phyloP scores from a whole-genome alignment of 768 basidiomycete species.

The Crepidotus variabilis region DNA sequence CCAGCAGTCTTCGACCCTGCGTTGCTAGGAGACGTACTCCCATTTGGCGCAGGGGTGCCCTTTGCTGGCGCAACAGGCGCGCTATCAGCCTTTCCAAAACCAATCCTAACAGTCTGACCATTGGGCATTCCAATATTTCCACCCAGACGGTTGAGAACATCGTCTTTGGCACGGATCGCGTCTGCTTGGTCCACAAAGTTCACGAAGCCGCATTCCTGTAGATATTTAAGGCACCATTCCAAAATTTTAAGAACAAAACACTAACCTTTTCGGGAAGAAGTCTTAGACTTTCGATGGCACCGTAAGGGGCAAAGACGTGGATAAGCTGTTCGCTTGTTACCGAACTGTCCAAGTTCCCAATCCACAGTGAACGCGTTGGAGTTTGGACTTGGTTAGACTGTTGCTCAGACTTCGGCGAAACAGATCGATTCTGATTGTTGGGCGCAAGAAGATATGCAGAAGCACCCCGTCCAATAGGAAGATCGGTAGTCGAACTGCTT shows the following conservation, averaged over 20 bases:
- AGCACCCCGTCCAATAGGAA: slow-evolving; percentile 45
- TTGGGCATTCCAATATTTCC: slow-evolving; percentile 94
- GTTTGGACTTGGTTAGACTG: slow-evolving; percentile 78
- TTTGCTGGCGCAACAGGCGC: slow-evolving; percentile 90
- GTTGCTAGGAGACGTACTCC: slow-evolving; percentile 59
- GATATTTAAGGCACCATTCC: slow-evolving; percentile 3
- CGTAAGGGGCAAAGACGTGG: slow-evolving; percentile 93
- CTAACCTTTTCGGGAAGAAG: slow-evolving; percentile 94
- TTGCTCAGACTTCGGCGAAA: slow-evolving; percentile 78
- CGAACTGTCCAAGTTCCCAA: slow-evolving; percentile 94
- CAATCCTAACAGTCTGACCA: slow-evolving; percentile 94
- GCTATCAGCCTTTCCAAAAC: slow-evolving; percentile 97
- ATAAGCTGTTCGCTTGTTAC: slow-evolving; percentile 94
- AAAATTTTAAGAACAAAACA: slow-evolving; percentile 4
- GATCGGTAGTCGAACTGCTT: slow-evolving; percentile 21
- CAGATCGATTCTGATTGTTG: slow-evolving; percentile 64
- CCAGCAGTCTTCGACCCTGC: slow-evolving; percentile 41
- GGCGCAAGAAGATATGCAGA: slow-evolving; percentile 71
- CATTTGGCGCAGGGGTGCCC: slow-evolving; percentile 60
- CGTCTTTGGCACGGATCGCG: slow-evolving; percentile 97
- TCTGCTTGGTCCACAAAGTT: slow-evolving; percentile 96
- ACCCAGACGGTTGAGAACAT: slow-evolving; percentile 92
- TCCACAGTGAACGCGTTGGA: slow-evolving; percentile 96
- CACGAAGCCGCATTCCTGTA: slow-evolving; percentile 96
- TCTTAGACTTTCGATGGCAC: slow-evolving; percentile 93